Conservation (phyloP, 768 basidiomycete genomes). For the Leccinum imitatum region DNA sequence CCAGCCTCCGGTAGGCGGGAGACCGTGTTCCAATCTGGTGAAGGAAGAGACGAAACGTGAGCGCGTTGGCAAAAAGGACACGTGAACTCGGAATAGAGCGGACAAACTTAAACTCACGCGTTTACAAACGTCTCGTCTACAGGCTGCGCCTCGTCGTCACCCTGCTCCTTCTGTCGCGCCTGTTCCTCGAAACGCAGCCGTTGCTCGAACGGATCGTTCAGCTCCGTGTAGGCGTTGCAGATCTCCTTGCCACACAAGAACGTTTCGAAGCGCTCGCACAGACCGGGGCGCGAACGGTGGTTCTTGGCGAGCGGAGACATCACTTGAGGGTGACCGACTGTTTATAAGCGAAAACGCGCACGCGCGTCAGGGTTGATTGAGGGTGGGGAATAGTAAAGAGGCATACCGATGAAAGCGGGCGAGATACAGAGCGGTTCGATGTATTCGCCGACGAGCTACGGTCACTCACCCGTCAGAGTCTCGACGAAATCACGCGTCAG, state of each 20-base stretch:
- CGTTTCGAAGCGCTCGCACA: constrained; percentile 98
- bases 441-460: constrained; percentile 92
- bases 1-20: constrained; percentile 98
- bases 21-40: constrained; percentile 87
- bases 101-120: constrained; percentile 51
- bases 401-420: constrained; percentile 88
- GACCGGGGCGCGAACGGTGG: constrained; percentile 94
- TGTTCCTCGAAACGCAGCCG: constrained; percentile 94
- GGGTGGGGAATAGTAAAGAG: background rate
- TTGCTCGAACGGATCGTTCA: constrained; percentile 99
- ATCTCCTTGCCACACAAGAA: constrained; percentile 99
- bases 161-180: constrained; percentile 90
- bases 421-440: constrained; percentile 97
- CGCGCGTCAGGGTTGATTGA: background rate
- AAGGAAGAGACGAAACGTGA: background rate
- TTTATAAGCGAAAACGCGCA: background rate
- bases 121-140: constrained; percentile 95
- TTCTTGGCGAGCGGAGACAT: constrained; percentile 99
- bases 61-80: background rate
- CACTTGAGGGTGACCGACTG: constrained; percentile 97
- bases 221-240: constrained; percentile 98
- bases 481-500: background rate
- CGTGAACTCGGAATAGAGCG: background rate
- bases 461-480: background rate
- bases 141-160: constrained; percentile 97